These are phyloP conservation scores for Pigoraptor vietnamica DNA, from an alignment of 78 protist species.

Conservation along the genomic window DNA sequence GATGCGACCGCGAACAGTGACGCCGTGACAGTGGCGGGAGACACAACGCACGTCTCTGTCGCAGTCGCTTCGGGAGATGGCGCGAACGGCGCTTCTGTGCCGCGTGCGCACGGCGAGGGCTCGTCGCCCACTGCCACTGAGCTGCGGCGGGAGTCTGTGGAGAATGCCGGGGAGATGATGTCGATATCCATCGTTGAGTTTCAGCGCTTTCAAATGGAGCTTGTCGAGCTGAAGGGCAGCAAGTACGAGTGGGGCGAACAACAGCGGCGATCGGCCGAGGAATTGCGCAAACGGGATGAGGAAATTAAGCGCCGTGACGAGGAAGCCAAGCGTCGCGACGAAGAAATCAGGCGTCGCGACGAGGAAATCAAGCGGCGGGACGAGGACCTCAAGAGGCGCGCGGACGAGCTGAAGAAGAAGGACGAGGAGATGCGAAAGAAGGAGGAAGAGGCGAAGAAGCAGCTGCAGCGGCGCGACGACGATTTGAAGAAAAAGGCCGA, in stretches of 20 bases:
- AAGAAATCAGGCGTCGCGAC: background rate
- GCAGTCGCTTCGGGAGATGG: background rate
- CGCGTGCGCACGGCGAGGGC: background rate
- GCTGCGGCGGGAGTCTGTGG: background rate
- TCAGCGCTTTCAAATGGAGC: background rate
- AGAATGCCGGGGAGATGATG: background rate
- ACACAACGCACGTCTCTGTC: too few relatives aligned
- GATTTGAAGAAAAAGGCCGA: too few relatives aligned
- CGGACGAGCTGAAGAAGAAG: background rate
- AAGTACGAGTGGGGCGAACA: background rate
- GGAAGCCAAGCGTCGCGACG: background rate
- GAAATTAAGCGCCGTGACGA: background rate
- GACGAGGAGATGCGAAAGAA: background rate
- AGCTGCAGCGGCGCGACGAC: too few relatives aligned
- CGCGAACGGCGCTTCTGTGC: background rate
- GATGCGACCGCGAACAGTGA: too few relatives aligned
- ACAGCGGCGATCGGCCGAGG: background rate
- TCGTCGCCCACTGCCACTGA: background rate
- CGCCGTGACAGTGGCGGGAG: too few relatives aligned
- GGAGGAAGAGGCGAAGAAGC: too few relatives aligned
- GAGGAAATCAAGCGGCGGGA: background rate
- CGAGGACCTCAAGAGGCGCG: background rate
- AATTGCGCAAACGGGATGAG: background rate
- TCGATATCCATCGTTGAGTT: background rate
- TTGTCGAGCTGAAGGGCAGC: background rate